Base-by-base conservation (phyloP, 768 basidiomycete genomes). In the Phanerodontia chrysosporium region DNA sequence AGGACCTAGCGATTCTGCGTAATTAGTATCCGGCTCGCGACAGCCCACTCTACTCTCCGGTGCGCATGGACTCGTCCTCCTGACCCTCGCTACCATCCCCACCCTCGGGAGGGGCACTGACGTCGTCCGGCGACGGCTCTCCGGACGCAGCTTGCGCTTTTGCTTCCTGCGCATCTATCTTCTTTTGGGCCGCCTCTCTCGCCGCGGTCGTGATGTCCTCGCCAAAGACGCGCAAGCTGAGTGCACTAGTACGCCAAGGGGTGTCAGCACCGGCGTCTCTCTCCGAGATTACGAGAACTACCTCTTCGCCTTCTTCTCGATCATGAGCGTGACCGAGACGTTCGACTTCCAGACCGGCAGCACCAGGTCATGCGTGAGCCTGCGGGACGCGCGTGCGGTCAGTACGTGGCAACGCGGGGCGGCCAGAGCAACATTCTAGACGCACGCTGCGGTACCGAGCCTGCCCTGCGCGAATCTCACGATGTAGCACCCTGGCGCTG, bases 221-320 rank as follows among this genome's bases (percentile, higher is more conserved):
- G 1, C 87, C 89, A 66, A 90, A 98, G 10, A 95, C 76, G 1
- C 95, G 86, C 49, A 94, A 74, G 59, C 92, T 94, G 60, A 98
- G 75, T 1, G 93, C 94, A 67, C 95, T 98, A 61, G 3, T 54
- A 9, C 14, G 32, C 8, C 3, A 5, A 25, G 27, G 13, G 30
- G 51, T 21, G 39, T 36, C 24, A 32, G 21, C 49, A 39, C 51
- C 44, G 28, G 51, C 25, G 36, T 12, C 39, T 54, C 25, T 48
- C 55, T 52, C 49, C 51, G 42, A 53, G 36, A 59, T 32, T 52
- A 44, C 21, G 13, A 18, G 3, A 45, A 36, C 25, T 36, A 60
- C 95, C 89, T 92, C 75, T 98, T 98, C 25, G 94, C 92, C 68
- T 90, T 90, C 73, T 98, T 99, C 74, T 98, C 95, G 55, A 97